phyloP scores from a whole-genome alignment of 1,284 basidiomycete species.

The Tilletia setariae region DNA sequence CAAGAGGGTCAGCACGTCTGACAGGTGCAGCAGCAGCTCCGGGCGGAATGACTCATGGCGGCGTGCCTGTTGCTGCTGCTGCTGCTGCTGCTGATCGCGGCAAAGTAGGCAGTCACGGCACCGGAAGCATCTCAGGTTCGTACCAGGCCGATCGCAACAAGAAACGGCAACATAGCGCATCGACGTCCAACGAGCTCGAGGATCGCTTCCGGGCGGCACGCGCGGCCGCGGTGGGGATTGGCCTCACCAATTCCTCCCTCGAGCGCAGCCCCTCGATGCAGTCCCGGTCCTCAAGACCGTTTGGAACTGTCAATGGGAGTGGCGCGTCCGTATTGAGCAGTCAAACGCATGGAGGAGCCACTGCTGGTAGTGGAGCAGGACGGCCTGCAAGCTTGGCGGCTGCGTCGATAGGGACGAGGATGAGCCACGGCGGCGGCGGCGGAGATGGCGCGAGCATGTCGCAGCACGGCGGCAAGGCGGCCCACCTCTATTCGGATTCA shows the following conservation, averaged over 20 bases:
- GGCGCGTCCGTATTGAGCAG: constrained; percentile 5
- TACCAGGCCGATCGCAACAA: neutral
- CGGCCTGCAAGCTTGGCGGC: neutral
- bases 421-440: neutral
- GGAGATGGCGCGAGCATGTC: neutral
- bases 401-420: neutral
- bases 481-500: constrained; percentile 14
- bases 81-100: neutral
- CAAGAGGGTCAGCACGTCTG: neutral
- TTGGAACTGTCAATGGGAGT: neutral
- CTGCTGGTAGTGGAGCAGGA: neutral
- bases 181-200: constrained; percentile 1
- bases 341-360: neutral
- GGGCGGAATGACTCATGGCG: too few species aligned
- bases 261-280: constrained; percentile 6
- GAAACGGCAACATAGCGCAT: neutral
- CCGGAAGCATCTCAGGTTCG: constrained; percentile 4
- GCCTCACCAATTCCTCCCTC: neutral
- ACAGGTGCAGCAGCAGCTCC: too few species aligned
- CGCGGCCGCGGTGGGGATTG: neutral
- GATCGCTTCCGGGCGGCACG: constrained; percentile 6
- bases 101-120: neutral
- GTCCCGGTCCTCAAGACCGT: neutral
- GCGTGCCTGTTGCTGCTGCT: too few species aligned
- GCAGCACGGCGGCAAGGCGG: neutral